Base-by-base conservation (phyloP, 129 eudicot genomes). In the Tanacetum coccineum region DNA sequence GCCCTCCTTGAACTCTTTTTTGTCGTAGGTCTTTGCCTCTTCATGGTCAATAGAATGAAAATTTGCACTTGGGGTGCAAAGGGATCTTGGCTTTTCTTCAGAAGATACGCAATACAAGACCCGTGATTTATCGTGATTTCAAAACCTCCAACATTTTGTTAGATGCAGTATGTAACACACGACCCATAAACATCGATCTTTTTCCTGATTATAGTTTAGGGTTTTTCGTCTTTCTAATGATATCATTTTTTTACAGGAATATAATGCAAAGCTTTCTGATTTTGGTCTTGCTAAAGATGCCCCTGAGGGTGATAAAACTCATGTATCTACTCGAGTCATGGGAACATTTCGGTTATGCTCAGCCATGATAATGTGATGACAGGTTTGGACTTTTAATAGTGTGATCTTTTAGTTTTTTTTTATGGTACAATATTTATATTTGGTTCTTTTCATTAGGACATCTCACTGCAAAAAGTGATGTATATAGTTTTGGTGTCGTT, bases 271-370 rank as follows among this genome's bases (percentile, higher is more conserved):
- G 79, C 96, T 92, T 58, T 92, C 98, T 64, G 98, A 92, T 82
- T 92, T 92, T 46, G 96, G 98, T 44, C 98, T 92, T 68, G 98
- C 98, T 32, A 92, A 92, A 80, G 98, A 88, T 79, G 96, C 88
- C 76, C 98, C 98, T 0, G 96, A 87, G 68, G 98, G 91, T 50
- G 98, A 87, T 73, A 88, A 91, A 62, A 87, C 98, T 57, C 98
- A 92, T 59, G 98, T 92, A 18, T 92, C 98, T 6, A 92, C 98
- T 36, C 87, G 98, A 59, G 98, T 92, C 73, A 92, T 92, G 98
- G 98, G 98, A 65, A 92, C 98, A 1, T n/a, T 92, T 88, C 42
- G 98, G 98, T 63, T 88, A 92, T 79, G 98, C n/a, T n/a, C 98
- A 62, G 98, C 71, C 98, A 96, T 0, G 98, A 88, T 74, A 88